A percentile compares a stretch with the other conserved stretches of the same genome.
Evolutionary conservation across 495 filamentous ascomycete genomes (phyloP).

Genomic region (Achaetomiella virescens): DNA sequence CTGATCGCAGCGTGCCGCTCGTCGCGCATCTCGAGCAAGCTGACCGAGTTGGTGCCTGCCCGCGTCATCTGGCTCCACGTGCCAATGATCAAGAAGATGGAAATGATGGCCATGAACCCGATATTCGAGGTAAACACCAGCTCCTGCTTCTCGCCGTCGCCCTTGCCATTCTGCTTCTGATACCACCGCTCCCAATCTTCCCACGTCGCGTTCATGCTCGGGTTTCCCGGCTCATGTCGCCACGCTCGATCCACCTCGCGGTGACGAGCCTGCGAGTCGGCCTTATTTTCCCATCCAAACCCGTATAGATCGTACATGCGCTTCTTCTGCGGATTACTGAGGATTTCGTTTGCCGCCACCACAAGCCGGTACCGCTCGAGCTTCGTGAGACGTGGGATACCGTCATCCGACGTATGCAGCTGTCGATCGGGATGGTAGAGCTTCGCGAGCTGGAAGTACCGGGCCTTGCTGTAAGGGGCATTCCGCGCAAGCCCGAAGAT

Average conservation of each 20-base stretch:
- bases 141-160: conserved; percentile 45
- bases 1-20: conserved; percentile 56
- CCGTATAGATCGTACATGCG: conserved; percentile 77
- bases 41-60: conserved; percentile 50
- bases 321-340: conserved; percentile 75
- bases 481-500: conserved; percentile 61
- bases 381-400: conserved; percentile 49
- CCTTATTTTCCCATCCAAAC: conserved; percentile 62
- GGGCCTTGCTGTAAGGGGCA: conserved; percentile 69
- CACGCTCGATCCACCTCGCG: conserved; percentile 42
- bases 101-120: conserved; percentile 63
- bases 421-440: conserved; percentile 87
- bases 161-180: conserved; percentile 45
- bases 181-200: conserved; percentile 97
- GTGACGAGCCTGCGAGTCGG: conserved; percentile 32
- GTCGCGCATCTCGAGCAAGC: conserved; percentile 56
- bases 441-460: conserved; percentile 88
- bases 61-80: conserved; percentile 60
- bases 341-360: conserved; percentile 78
- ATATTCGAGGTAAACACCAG: conserved; percentile 67
- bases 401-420: conserved; percentile 38
- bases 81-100: conserved; percentile 59
- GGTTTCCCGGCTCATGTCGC: conserved; percentile 44
- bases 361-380: conserved; percentile 84
- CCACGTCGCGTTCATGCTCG: conserved; percentile 87